Evolutionary conservation across 2,329 filamentous ascomycete genomes (phyloP), one percentile per base, ranked within the genome.

Genomic region (Sporothrix globosa): DNA sequence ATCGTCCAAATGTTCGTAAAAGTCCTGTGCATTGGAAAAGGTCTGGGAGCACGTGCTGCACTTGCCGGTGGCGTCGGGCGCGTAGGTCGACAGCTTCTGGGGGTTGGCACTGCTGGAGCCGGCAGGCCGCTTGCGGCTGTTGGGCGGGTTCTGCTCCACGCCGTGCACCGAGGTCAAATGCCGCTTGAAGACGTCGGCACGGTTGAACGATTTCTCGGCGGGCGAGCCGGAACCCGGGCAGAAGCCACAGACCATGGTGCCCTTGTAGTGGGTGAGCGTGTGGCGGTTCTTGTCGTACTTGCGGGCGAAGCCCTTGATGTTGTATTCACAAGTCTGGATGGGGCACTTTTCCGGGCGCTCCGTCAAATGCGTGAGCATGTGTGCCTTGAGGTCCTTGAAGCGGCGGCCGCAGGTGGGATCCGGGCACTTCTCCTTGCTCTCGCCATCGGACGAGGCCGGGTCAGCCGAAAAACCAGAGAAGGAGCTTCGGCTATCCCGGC

Each of bases 261-360:
- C 94, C 82, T 97, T 97, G 86, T 97, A 97, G 80, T 97, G 94
- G 5, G 94, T 97, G 73, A 97, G 81, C 5, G 93, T 97, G 80
- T 97, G 94, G 58, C 94, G 85, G 82, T 97, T 97, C 86, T 97
- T 97, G 84, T 97, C 94, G 79, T 97, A 97, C 81, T 97, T 97
- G 76, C 94, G 87, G 13, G 94, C 93, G 77, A 97, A 97, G 4
- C 94, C 94, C 81, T 97, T 97, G 77, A 87, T 83, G 82, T 97
- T 91, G 81, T 97, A 97, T 77, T 97, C 93, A 83, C 94, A 97
- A 0, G 90, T 96, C 71, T 91, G 85, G 75, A 97, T 97, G 0
- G 94, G 94, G 81, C 94, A 97, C 83, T 97, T 97, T 79, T 97
- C 93, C 0, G 94, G 94, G 30, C 94, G 86, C 82, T 97, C 93